These are phyloP conservation scores for Dactylella cylindrospora DNA, from an alignment of 2,329 filamentous ascomycete genomes.

Conservation along the genomic window DNA sequence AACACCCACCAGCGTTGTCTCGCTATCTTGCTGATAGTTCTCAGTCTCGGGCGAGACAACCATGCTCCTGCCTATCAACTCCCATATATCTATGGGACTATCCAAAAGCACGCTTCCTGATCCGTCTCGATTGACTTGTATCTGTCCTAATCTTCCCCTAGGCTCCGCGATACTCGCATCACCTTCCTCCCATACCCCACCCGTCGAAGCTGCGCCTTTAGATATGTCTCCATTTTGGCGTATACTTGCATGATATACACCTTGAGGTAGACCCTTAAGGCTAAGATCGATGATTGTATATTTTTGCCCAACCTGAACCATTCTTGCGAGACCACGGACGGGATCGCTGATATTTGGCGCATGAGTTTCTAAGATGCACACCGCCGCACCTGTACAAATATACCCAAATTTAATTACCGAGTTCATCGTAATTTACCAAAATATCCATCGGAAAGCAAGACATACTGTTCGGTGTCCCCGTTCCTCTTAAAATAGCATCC, in stretches of 20 bases:
- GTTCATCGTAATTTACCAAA: slow-evolving; percentile 2
- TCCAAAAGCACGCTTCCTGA: slow-evolving; percentile 79
- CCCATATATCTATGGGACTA: slow-evolving; percentile 83
- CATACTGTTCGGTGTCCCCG: slow-evolving; percentile 79
- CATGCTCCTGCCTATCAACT: slow-evolving; percentile 91
- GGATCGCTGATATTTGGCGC: slow-evolving; percentile 62
- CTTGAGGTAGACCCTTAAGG: slow-evolving; percentile 75
- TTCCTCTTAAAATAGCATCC: slow-evolving; percentile 90
- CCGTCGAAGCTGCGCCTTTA: slow-evolving; percentile 76
- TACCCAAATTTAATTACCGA: slow-evolving; percentile 40
- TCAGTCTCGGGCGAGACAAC: slow-evolving; percentile 72
- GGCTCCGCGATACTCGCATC: slow-evolving; percentile 55
- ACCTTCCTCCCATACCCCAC: slow-evolving; percentile 72
- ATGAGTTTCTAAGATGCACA: slow-evolving; percentile 93
- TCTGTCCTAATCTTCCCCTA: slow-evolving; percentile 69
- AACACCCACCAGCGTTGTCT: slow-evolving; percentile 84
- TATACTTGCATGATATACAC: slow-evolving; percentile 80
- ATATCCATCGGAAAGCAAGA: slow-evolving; percentile 47
- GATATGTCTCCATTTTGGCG: slow-evolving; percentile 85
- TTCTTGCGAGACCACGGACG: slow-evolving; percentile 83
- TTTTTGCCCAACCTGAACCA: slow-evolving; percentile 82
- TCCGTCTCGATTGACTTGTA: slow-evolving; percentile 74
- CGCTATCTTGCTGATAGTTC: slow-evolving; percentile 54
- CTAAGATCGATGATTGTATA: slow-evolving; percentile 86
- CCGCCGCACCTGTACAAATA: slow-evolving; percentile 66